A percentile compares a stretch with the other conserved stretches of the same genome.
Evolutionary conservation across 805 yeast genomes (phyloP).

Genomic region (Dipodascus albidus): DNA sequence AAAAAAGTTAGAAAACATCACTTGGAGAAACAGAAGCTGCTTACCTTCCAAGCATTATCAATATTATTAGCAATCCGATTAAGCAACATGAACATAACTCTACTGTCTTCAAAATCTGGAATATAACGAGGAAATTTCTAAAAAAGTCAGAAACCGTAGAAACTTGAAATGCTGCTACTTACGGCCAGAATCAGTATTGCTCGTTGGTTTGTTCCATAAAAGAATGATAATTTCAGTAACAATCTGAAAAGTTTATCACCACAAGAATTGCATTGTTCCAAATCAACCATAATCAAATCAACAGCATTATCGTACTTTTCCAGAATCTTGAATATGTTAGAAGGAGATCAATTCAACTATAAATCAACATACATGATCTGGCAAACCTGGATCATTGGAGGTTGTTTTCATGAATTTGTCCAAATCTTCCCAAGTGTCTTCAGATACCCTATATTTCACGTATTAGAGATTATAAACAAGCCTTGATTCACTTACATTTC

Average conservation of each 20-base stretch:
- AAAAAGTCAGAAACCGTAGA: background rate
- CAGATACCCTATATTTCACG: background rate
- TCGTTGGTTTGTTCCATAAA: slow-evolving; percentile 1
- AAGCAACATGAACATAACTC: background rate
- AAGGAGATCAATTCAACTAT: background rate
- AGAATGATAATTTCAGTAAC: background rate
- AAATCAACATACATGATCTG: background rate
- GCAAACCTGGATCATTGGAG: background rate
- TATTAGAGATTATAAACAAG: background rate
- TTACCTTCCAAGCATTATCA: background rate
- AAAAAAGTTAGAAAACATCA: no score
- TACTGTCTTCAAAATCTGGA: background rate
- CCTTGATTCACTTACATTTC: background rate
- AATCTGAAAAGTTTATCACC: background rate
- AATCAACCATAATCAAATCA: background rate
- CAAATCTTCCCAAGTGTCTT: background rate
- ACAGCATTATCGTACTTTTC: background rate
- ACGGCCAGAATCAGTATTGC: background rate
- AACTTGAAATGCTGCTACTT: background rate
- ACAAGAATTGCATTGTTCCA: background rate
- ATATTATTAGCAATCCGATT: background rate
- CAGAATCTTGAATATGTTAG: background rate
- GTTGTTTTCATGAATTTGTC: background rate
- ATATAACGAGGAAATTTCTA: background rate
- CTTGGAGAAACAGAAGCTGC: background rate